phyloP scores from a whole-genome alignment of 306 rosid genomes.

The Vigna mungo region DNA sequence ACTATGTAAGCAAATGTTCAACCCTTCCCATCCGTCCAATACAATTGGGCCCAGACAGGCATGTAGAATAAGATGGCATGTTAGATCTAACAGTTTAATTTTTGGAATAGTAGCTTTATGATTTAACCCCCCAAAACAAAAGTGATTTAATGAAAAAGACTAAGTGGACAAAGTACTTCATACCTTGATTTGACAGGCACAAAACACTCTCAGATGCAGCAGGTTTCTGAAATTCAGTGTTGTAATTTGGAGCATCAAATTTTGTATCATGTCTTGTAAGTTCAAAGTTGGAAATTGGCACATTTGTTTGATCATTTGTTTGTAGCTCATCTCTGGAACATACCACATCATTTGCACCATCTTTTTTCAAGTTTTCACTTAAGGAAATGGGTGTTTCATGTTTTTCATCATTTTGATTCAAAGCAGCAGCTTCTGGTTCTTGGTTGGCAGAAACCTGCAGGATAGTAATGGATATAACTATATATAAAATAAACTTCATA shows the following conservation, averaged over 20 bases:
- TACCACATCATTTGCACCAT: slow-evolving; percentile 41
- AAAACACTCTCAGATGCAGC: slow-evolving; percentile 49
- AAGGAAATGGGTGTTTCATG: slow-evolving; percentile 44
- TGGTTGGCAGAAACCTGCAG: slow-evolving; percentile 62
- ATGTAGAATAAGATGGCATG: neutral
- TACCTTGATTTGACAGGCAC: slow-evolving; percentile 71
- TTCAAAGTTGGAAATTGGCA: slow-evolving; percentile 46
- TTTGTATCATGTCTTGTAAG: slow-evolving; percentile 45
- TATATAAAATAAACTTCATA: slow-evolving; percentile 16
- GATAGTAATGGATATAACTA: slow-evolving; percentile 14
- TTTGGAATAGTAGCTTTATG: neutral
- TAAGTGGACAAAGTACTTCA: slow-evolving; percentile 16
- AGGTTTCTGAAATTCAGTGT: slow-evolving; percentile 44
- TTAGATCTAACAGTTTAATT: slow-evolving; percentile 15
- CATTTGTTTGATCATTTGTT: slow-evolving; percentile 42
- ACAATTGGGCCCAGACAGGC: neutral
- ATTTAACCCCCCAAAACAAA: slow-evolving; percentile 22
- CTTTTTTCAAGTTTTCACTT: slow-evolving; percentile 47
- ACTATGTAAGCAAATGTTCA: neutral
- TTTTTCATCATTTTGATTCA: slow-evolving; percentile 48
- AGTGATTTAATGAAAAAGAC: neutral
- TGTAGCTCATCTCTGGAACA: slow-evolving; percentile 45
- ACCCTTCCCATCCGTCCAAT: neutral
- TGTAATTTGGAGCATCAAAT: slow-evolving; percentile 50
- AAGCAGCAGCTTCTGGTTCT: slow-evolving; percentile 52